Base-by-base conservation (phyloP, 768 basidiomycete species). In the Mycena vitilis region DNA sequence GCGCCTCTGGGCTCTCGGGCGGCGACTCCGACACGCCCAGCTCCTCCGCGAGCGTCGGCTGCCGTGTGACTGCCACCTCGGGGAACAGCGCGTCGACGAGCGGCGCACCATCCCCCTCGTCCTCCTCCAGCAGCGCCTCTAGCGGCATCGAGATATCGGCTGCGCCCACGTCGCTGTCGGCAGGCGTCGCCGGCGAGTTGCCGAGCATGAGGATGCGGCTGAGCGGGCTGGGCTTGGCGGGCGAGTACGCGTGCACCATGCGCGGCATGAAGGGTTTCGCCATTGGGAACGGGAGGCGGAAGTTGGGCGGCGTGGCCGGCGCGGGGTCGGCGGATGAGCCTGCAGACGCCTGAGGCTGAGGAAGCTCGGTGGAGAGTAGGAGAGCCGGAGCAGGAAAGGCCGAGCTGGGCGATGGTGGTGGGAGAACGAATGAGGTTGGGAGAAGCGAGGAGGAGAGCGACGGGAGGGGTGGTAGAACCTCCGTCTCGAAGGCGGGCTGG, bases 171-270 rank as follows among this genome's bases (percentile, higher is more conserved):
- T 76, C 74, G 9, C 54, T 63, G 34, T 36, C 60, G 20, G 65
- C 69, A 6, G 82, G 78, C 57, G 79, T 82, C 42, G 83, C 78
- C 6, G 89, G 89, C 0, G 91, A 92, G 68, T 90, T 81, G 5
- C 83, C 85, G 49, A 94, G 82, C 89, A 90, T 87, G 25, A 94
- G 83, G 60, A 95, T 93, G 13, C 93, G 86, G 67, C 91, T 93
- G 38, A 95, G 83, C 3, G 93, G 93, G 69, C 92, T 94, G 0
- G 94, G 93, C 76, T 88, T 90, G 3, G 83, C 89, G 36, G 93
- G 93, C 0, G 94, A 94, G 70, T 95, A 95, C 0, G 93, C 92
- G 70, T 95, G 93, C 5, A 87, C 83, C 89, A 93, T 92, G 63
- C 85, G 88, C 61, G 83, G 79, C 2, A 87, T 89, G 56, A 90